Evolutionary conservation across 176 grass and related monocot genomes (phyloP).

Genomic region (Zizania latifolia): DNA sequence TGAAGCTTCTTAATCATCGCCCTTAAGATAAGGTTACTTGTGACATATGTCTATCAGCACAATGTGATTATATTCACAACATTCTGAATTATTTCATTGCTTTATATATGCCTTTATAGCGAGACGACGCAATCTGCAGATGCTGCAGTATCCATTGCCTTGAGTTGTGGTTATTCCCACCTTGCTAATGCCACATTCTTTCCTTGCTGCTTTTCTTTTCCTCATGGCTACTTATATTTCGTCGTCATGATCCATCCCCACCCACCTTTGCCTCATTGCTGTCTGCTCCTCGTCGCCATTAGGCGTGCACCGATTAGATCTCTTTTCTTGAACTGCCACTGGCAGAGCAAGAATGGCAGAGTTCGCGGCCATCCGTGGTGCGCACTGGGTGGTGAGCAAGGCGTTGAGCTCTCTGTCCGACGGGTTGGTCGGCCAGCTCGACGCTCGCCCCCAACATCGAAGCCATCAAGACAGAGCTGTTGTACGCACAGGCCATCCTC

Average conservation of each 20-base stretch:
- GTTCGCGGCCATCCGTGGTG: no score
- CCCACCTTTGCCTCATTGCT: no score
- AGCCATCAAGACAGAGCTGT: not conserved
- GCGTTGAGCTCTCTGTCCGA: not conserved
- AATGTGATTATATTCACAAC: not conserved
- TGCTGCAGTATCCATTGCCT: not conserved
- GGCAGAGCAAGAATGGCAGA: no score
- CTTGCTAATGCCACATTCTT: no score
- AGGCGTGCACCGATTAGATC: no score
- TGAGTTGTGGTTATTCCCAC: not conserved
- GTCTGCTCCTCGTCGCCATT: no score
- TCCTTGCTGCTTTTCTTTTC: no score
- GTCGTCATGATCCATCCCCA: no score
- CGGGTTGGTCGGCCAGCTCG: not conserved
- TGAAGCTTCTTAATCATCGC: not conserved
- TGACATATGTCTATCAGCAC: not conserved
- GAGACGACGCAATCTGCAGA: no score
- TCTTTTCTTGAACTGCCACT: no score
- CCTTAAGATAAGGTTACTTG: not conserved
- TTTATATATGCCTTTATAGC: no score
- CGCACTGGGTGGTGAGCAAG: not conserved
- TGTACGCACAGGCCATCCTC: not conserved
- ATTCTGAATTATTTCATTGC: not conserved
- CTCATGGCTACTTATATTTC: no score
- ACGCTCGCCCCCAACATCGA: not conserved